These are phyloP conservation scores for Lachancea nothofagi DNA, from an alignment of 805 yeast species.

Conservation along the genomic window DNA sequence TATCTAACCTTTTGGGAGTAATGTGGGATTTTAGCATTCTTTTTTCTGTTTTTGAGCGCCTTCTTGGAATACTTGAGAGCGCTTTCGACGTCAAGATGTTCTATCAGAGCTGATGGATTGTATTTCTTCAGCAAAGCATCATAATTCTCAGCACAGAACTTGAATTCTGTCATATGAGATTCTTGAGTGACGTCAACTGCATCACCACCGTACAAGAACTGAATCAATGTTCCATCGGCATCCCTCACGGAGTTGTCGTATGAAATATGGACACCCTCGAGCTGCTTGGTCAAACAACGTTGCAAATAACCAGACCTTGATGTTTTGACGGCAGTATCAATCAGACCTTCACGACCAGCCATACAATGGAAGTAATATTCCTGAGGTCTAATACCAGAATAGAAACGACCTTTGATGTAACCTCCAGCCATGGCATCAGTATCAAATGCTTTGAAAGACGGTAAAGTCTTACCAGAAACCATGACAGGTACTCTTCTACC, in stretches of 20 bases:
- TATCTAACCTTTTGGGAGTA: slow-evolving; percentile 58
- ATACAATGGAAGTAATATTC: slow-evolving; percentile 99
- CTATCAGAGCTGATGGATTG: slow-evolving; percentile 68
- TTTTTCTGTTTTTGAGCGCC: slow-evolving; percentile 63
- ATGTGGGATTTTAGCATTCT: slow-evolving; percentile 58
- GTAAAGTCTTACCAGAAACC: slow-evolving; percentile 97
- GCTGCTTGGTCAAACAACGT: slow-evolving; percentile 95
- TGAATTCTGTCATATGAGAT: slow-evolving; percentile 87
- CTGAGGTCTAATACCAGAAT: slow-evolving; percentile 95
- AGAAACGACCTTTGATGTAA: slow-evolving; percentile 92
- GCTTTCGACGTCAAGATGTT: slow-evolving; percentile 74
- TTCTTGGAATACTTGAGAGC: slow-evolving; percentile 81
- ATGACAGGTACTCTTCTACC: slow-evolving; percentile 99
- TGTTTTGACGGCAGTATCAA: slow-evolving; percentile 98
- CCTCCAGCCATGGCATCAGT: slow-evolving; percentile 99
- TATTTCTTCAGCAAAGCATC: slow-evolving; percentile 80
- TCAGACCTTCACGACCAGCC: slow-evolving; percentile 99
- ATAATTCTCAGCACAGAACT: slow-evolving; percentile 88
- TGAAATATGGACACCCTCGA: slow-evolving; percentile 92
- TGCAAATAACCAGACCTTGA: slow-evolving; percentile 97
- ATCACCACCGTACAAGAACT: slow-evolving; percentile 97
- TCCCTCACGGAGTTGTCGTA: slow-evolving; percentile 96
- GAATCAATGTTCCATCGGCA: slow-evolving; percentile 88
- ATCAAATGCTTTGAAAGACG: slow-evolving; percentile 93
- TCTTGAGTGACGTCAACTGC: slow-evolving; percentile 91